A percentile compares a stretch with the other conserved stretches of the same genome.
Evolutionary conservation across 805 yeast species (phyloP).

Genomic region (Starmera dryadoides): DNA sequence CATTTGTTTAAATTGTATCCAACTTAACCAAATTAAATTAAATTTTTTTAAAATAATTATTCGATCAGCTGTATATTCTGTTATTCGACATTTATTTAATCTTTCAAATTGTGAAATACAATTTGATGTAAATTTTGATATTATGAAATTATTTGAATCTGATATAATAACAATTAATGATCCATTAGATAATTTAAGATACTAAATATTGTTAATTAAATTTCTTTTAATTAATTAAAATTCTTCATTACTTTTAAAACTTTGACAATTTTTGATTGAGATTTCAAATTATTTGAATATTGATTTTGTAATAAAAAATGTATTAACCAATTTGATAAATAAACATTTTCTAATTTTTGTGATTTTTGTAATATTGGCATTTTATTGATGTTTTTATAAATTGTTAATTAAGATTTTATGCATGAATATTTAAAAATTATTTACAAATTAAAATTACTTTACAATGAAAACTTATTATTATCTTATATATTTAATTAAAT

Average conservation of each 20-base stretch:
- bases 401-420: no score
- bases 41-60: conserved; percentile 1
- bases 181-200: conserved; percentile 4
- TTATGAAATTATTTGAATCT: conserved; percentile 6
- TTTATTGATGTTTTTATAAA: no score
- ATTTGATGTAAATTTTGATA: conserved; percentile 1
- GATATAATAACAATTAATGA: conserved; percentile 2
- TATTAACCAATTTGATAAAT: neutral
- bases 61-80: conserved; percentile 4
- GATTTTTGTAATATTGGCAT: neutral
- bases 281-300: neutral
- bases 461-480: neutral
- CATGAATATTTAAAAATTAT: no score
- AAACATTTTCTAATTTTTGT: neutral
- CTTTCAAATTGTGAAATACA: conserved; percentile 7
- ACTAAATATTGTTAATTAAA: neutral
- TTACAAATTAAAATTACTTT: neutral
- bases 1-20: neutral
- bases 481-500: conserved; percentile 8
- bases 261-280: neutral
- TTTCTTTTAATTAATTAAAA: neutral
- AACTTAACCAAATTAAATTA: conserved; percentile 5
- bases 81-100: conserved; percentile 7
- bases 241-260: neutral
- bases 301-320: neutral